A percentile compares a stretch with the other conserved stretches of the same genome.
These are phyloP conservation scores for Fusarium sp. DNA, from an alignment of 2,329 filamentous ascomycete genomes.

Conservation along the genomic window DNA sequence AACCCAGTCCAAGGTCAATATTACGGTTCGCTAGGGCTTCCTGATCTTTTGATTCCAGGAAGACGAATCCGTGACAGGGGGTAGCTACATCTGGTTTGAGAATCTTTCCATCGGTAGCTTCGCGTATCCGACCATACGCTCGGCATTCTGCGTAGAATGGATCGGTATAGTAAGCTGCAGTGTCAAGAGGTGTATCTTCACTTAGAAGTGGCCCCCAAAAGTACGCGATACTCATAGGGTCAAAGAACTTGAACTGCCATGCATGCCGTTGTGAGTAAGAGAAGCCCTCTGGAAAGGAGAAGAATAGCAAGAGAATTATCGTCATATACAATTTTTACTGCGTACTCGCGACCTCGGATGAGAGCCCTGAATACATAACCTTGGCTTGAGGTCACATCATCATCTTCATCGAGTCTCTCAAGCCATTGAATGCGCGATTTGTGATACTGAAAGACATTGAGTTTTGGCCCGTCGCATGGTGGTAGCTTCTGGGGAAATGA, in stretches of 20 bases:
- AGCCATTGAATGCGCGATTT: slow-evolving; percentile 35
- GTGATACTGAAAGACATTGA: slow-evolving; percentile 26
- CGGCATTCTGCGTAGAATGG: slow-evolving; percentile 41
- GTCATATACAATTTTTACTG: slow-evolving; percentile 33
- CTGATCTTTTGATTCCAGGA: slow-evolving; percentile 17
- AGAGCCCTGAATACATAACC: slow-evolving; percentile 35
- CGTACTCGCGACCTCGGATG: slow-evolving; percentile 28
- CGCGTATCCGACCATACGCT: slow-evolving; percentile 34
- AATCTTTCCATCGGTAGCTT: background rate
- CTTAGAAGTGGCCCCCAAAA: slow-evolving; percentile 35
- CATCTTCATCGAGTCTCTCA: slow-evolving; percentile 23
- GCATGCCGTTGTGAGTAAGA: background rate
- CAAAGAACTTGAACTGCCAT: slow-evolving; percentile 34
- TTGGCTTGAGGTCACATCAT: slow-evolving; percentile 7
- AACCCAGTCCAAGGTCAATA: slow-evolving; percentile 21
- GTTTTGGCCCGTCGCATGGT: slow-evolving; percentile 33
- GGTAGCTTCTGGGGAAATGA: slow-evolving; percentile 20
- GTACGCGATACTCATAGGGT: slow-evolving; percentile 25
- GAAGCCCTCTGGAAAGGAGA: background rate
- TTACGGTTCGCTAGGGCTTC: background rate
- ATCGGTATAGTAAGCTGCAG: slow-evolving; percentile 37
- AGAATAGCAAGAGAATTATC: background rate
- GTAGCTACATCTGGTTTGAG: background rate
- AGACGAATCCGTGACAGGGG: background rate
- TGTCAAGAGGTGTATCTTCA: slow-evolving; percentile 19